Percentiles rank a stretch among this genome's conserved stretches.
Evolutionary conservation across 129 eudicot genomes (phyloP).

Genomic region (Artemisia argyi): DNA sequence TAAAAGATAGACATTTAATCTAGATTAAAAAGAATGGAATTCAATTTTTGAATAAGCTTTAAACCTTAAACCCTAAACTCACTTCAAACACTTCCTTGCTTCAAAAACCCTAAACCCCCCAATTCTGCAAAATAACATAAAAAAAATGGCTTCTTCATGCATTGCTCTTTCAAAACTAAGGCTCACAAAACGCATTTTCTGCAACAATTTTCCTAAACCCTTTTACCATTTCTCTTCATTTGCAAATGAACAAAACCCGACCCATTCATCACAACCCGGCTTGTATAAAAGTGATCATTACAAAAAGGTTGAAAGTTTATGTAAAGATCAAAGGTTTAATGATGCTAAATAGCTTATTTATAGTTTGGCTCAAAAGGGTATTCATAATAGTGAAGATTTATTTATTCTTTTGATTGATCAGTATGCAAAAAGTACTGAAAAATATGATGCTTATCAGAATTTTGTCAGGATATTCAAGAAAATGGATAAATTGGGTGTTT

Average conservation of each 20-base stretch:
- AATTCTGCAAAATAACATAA: not conserved
- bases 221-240: slow-evolving; percentile 12
- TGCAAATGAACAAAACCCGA: slow-evolving; percentile 10
- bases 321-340: slow-evolving; percentile 57
- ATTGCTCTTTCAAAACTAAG: no score
- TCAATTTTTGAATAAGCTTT: no score
- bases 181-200: not conserved
- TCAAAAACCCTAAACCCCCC: no score
- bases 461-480: slow-evolving; percentile 56
- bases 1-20: no score
- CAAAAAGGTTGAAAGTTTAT: slow-evolving; percentile 60
- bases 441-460: slow-evolving; percentile 62
- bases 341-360: slow-evolving; percentile 69
- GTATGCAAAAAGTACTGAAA: slow-evolving; percentile 44
- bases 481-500: slow-evolving; percentile 75
- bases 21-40: no score
- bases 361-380: slow-evolving; percentile 60
- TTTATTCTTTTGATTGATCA: slow-evolving; percentile 61
- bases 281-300: slow-evolving; percentile 45
- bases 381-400: slow-evolving; percentile 67
- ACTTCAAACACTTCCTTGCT: no score
- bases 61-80: not conserved
- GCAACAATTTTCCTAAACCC: slow-evolving; percentile 1
- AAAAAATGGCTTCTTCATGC: no score
- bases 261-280: slow-evolving; percentile 32